phyloP scores from a whole-genome alignment of 148 eudicot species.

The Agrostemma githago region DNA sequence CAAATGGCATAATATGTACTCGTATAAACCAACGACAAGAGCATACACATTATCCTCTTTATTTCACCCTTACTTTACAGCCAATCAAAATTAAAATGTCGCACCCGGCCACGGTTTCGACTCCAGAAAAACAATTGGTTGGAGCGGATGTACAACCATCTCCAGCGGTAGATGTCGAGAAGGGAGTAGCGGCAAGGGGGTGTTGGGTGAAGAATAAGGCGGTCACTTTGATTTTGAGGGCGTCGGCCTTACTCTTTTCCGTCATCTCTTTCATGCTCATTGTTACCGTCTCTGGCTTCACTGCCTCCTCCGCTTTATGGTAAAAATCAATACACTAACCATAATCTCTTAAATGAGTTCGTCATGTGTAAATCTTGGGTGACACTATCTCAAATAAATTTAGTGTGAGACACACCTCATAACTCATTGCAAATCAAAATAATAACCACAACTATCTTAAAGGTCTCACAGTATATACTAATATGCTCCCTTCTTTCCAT shows the following conservation, averaged over 20 bases:
- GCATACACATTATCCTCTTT: not conserved
- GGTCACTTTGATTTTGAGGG: conserved; percentile 33
- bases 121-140: conserved; percentile 10
- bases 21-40: not conserved
- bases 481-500: too few species aligned
- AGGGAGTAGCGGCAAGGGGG: conserved; percentile 26
- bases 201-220: conserved; percentile 37
- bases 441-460: too few species aligned
- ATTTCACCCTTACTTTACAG: not conserved
- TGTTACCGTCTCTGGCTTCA: conserved; percentile 44
- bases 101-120: not conserved
- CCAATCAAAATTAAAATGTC: not conserved
- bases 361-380: too few species aligned
- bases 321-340: conserved; percentile 8
- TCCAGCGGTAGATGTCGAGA: conserved; percentile 5
- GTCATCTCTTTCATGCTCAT: conserved; percentile 55
- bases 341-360: too few species aligned
- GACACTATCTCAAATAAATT: too few species aligned
- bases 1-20: not conserved
- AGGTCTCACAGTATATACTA: too few species aligned
- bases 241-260: conserved; percentile 38
- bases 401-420: too few species aligned
- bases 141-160: not conserved
- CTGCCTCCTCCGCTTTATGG: conserved; percentile 48
- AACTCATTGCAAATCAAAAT: too few species aligned